These are phyloP conservation scores for Metarhizium sp. DNA, from an alignment of 2,329 filamentous ascomycete genomes.

Conservation along the genomic window DNA sequence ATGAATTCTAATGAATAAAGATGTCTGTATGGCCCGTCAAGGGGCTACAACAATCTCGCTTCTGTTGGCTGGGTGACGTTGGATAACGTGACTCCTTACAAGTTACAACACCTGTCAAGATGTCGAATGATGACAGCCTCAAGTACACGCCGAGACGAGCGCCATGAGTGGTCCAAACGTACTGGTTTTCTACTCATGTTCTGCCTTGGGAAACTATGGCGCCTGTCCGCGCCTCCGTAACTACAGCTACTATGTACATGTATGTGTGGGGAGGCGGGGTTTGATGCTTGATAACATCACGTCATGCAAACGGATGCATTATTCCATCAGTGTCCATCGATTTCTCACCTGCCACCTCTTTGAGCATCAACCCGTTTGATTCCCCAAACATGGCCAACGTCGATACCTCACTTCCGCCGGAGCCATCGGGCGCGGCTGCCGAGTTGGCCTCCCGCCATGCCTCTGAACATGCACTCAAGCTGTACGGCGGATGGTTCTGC, in stretches of 20 bases:
- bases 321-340: background rate
- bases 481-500: conserved; percentile 71
- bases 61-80: no score
- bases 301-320: background rate
- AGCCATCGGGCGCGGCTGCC: conserved; percentile 40
- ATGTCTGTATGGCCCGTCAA: no score
- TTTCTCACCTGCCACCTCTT: background rate
- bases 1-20: no score
- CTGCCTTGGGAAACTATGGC: background rate
- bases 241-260: no score
- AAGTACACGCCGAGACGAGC: no score
- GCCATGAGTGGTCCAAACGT: no score
- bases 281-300: background rate
- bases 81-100: no score
- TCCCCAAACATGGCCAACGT: conserved; percentile 29
- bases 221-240: no score
- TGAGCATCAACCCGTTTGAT: background rate
- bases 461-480: conserved; percentile 44
- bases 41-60: no score
- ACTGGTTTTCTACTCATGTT: background rate
- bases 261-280: background rate
- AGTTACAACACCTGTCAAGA: no score
- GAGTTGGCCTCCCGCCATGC: conserved; percentile 35
- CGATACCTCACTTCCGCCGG: conserved; percentile 37
- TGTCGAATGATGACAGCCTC: no score